Conservation (phyloP, 2,329 filamentous ascomycete species). For the Fusarium agapanthi region DNA sequence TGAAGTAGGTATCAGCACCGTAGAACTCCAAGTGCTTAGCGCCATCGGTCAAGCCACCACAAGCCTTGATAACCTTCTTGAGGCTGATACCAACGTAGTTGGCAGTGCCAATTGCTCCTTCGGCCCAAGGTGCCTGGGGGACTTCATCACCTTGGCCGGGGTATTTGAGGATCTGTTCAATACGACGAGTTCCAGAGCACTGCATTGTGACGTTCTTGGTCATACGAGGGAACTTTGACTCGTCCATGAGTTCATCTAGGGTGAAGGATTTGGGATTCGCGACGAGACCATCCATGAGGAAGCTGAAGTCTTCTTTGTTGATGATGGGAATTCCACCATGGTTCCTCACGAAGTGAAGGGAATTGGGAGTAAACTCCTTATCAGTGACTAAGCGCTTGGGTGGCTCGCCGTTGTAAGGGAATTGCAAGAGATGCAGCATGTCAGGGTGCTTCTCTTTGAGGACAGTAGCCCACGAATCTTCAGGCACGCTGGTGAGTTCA, state of each 20-base stretch:
- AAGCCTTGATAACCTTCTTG: conserved; percentile 76
- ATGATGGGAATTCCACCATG: conserved; percentile 77
- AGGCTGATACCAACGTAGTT: conserved; percentile 69
- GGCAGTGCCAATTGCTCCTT: conserved; percentile 74
- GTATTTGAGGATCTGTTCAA: conserved; percentile 73
- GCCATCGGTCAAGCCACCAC: conserved; percentile 65
- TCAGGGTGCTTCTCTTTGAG: conserved; percentile 65
- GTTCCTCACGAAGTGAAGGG: conserved; percentile 71
- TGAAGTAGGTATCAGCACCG: conserved; percentile 79
- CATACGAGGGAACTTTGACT: conserved; percentile 66
- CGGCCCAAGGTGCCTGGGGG: conserved; percentile 65
- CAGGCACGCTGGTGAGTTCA: conserved; percentile 56
- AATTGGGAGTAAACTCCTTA: conserved; percentile 67
- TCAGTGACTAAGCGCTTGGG: conserved; percentile 65
- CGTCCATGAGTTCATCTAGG: conserved; percentile 67
- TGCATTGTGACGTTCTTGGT: conserved; percentile 70
- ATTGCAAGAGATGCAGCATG: conserved; percentile 70
- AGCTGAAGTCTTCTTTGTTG: conserved; percentile 61
- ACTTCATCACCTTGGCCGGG: conserved; percentile 73
- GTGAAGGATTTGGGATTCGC: conserved; percentile 65
- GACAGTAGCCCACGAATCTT: conserved; percentile 66
- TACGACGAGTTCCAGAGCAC: conserved; percentile 73
- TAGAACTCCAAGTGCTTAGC: conserved; percentile 73
- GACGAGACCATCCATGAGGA: conserved; percentile 69
- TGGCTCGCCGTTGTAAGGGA: conserved; percentile 71